Base-by-base conservation (phyloP, 2,329 filamentous ascomycete species). In the Xylariaceae sp. region DNA sequence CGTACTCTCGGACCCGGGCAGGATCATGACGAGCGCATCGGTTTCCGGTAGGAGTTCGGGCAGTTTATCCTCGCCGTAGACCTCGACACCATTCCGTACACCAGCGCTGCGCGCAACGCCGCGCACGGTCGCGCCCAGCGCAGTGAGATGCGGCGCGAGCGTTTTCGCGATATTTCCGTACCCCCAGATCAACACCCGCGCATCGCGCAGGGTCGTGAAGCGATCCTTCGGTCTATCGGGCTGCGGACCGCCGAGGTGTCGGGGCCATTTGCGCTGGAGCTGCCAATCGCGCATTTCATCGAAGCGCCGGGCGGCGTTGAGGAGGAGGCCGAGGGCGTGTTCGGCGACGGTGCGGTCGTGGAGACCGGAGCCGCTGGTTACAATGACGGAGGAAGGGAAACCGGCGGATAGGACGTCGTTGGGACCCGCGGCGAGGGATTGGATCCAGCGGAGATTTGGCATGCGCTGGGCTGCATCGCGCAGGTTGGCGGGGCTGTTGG, bases 1-100 rank as follows among this genome's bases (percentile, higher is more conserved):
- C 30, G 84, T 87, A n/a, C 77, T 74, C 7, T 80, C 80, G 42
- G 78, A 79, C 0, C 84, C 84, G 0, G 84, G 84, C 6, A 87
- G 75, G 63, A 87, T 87, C 84, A 88, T 86, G 65, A 88, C 83
- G n/a, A 88, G 75, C 0, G 83, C 85, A 66, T 88, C 85, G 0
- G 84, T 86, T 69, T 79, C 67, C 37, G 78, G 74, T 42, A 88
- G 76, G 37, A 86, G 71, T 62, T 80, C 73, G 3, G 78, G 62
- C 49, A 88, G 75, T 50, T 73, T 74, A 57, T 83, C 80, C 70
- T 87, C 83, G 55, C 66, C 70, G 70, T 78, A 81, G 57, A 88
- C 79, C 75, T 86, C 76, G 49, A 82, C 74, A 13, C 84, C 85
- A 59, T 81, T 72, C 51, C 85, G 76, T 11, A 88, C 81, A 7